Conservation (phyloP, 1,284 basidiomycete species). For the Irpex sp. region DNA sequence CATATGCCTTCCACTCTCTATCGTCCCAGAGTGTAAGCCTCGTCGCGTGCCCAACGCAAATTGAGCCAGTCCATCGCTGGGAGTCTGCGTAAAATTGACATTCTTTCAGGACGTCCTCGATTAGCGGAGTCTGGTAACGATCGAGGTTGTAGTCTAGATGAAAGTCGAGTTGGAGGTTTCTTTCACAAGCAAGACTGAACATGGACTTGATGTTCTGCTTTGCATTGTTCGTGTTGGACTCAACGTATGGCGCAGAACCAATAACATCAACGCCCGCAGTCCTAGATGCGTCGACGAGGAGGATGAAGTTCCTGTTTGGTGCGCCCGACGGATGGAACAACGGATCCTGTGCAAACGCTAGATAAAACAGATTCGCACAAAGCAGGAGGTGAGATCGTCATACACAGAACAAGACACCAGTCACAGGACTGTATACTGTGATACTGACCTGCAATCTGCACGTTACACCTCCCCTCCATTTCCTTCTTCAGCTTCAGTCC, state of each 20-base stretch:
- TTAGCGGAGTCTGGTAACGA: constrained; percentile 41
- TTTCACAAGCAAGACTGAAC: constrained; percentile 38
- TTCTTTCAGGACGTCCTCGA: constrained; percentile 45
- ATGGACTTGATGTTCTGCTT: constrained; percentile 50
- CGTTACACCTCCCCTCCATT: constrained; percentile 41
- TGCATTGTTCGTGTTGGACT: constrained; percentile 40
- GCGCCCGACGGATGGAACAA: constrained; percentile 35
- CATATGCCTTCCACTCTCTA: constrained; percentile 34
- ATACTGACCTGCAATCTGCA: constrained; percentile 49
- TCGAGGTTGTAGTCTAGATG: constrained; percentile 65
- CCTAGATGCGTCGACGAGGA: constrained; percentile 36
- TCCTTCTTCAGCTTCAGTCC: constrained; percentile 43
- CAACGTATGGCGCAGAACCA: constrained; percentile 62
- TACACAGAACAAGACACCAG: neutral
- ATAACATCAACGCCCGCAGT: constrained; percentile 40
- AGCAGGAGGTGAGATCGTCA: neutral
- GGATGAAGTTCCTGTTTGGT: constrained; percentile 38
- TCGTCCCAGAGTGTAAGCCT: constrained; percentile 46
- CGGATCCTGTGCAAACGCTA: constrained; percentile 57
- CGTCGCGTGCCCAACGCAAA: constrained; percentile 58
- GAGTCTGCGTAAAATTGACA: constrained; percentile 23
- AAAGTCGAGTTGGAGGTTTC: constrained; percentile 47
- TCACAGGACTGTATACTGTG: neutral
- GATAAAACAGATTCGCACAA: constrained; percentile 3
- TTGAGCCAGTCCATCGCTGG: constrained; percentile 25